A percentile compares a stretch with the other conserved stretches of the same genome.
Conservation (phyloP, 164 flowering plant species). For the Magnolia kwangsiensis region DNA sequence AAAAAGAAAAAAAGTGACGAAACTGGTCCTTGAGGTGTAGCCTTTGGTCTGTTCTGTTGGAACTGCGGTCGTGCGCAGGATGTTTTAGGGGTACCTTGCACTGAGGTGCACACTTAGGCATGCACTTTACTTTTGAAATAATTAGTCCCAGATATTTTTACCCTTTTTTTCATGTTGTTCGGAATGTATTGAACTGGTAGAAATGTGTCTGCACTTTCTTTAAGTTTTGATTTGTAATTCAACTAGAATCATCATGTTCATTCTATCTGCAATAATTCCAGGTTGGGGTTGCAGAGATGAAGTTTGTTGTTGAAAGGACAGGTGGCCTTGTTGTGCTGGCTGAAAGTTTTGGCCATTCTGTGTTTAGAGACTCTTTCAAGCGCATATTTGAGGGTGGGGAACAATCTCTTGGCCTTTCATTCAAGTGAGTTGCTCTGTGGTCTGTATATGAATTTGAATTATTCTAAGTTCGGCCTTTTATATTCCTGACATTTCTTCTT, state of each 20-base stretch:
- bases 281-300: slow-evolving; percentile 99
- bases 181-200: too few species aligned
- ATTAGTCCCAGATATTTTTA: too few species aligned
- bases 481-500: too few species aligned
- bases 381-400: slow-evolving; percentile 89
- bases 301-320: slow-evolving; percentile 82
- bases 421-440: slow-evolving; percentile 59
- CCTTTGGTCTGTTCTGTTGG: background rate
- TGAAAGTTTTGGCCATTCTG: slow-evolving; percentile 98
- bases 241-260: background rate
- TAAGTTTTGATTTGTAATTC: too few species aligned
- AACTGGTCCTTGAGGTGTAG: background rate
- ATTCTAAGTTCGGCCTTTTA: background rate
- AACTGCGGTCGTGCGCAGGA: background rate
- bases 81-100: background rate
- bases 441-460: background rate
- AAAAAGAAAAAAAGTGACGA: background rate
- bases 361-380: slow-evolving; percentile 88
- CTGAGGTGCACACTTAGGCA: background rate
- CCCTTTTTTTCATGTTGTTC: too few species aligned
- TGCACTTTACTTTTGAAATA: too few species aligned
- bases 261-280: slow-evolving; percentile 17
- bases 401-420: slow-evolving; percentile 86
- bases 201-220: too few species aligned
- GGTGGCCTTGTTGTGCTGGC: slow-evolving; percentile 95